These are phyloP conservation scores for Fusarium keratoplasticum DNA, from an alignment of 2,329 filamentous ascomycete species.

Conservation along the genomic window DNA sequence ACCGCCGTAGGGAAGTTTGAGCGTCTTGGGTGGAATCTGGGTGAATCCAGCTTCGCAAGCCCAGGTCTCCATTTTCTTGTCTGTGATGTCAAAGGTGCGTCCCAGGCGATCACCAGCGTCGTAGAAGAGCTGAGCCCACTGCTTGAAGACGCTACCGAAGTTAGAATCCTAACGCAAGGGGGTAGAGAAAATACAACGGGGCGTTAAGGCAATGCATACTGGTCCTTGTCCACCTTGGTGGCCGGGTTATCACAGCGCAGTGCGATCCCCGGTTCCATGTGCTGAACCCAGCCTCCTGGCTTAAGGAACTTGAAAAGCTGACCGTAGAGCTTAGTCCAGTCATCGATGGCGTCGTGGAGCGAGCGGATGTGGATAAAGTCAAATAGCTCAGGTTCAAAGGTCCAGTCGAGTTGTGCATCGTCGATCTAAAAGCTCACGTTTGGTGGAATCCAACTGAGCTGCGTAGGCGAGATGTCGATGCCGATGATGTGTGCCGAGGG, in stretches of 20 bases:
- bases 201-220: background rate
- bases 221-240: background rate
- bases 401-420: background rate
- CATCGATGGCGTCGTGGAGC: background rate
- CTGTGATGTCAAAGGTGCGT: conserved; percentile 13
- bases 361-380: background rate
- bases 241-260: background rate
- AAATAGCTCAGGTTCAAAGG: background rate
- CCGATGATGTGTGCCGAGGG: background rate
- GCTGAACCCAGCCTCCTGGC: conserved; percentile 1
- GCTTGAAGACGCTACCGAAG: background rate
- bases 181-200: background rate
- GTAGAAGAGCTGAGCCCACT: conserved; percentile 22
- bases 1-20: background rate
- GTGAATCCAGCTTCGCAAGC: background rate
- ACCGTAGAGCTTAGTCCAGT: background rate
- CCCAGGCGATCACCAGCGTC: conserved; percentile 19
- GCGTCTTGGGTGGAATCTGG: background rate
- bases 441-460: background rate
- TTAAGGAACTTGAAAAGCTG: background rate
- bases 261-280: background rate
- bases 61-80: conserved; percentile 14
- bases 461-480: background rate
- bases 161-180: background rate
- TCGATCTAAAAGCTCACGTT: conserved; percentile 2